Evolutionary conservation across 2,329 filamentous ascomycete species (phyloP).

Genomic region (Aspergillus chevalieri): DNA sequence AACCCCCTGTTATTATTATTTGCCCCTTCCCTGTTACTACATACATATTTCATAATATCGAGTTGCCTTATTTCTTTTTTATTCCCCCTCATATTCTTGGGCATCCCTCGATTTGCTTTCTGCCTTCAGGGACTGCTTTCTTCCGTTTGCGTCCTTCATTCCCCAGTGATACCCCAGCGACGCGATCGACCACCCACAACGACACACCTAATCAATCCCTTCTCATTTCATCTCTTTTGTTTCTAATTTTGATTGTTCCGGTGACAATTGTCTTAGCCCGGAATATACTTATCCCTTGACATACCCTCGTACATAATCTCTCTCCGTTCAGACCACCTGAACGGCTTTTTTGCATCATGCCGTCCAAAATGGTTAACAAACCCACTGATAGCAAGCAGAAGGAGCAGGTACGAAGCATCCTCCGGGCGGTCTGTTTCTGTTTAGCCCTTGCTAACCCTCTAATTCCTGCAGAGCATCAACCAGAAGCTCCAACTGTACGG

Average conservation of each 20-base stretch:
- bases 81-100: neutral
- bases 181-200: conserved; percentile 2
- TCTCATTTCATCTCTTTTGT: no score
- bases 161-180: conserved; percentile 17
- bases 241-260: no score
- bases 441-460: conserved; percentile 7
- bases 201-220: neutral
- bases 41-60: no score
- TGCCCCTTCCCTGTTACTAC: neutral
- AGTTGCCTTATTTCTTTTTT: neutral
- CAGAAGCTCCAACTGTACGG: conserved; percentile 93
- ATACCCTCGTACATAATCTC: neutral
- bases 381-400: conserved; percentile 68
- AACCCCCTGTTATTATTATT: no score
- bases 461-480: conserved; percentile 61
- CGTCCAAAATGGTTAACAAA: conserved; percentile 55
- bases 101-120: neutral
- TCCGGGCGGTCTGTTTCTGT: neutral
- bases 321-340: conserved; percentile 5
- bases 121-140: neutral
- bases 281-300: no score
- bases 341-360: conserved; percentile 20
- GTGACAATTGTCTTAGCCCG: no score
- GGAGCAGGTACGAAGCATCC: conserved; percentile 52
- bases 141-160: conserved; percentile 4